Base-by-base conservation (phyloP, 306 rosid genomes). In the Prunus padus region DNA sequence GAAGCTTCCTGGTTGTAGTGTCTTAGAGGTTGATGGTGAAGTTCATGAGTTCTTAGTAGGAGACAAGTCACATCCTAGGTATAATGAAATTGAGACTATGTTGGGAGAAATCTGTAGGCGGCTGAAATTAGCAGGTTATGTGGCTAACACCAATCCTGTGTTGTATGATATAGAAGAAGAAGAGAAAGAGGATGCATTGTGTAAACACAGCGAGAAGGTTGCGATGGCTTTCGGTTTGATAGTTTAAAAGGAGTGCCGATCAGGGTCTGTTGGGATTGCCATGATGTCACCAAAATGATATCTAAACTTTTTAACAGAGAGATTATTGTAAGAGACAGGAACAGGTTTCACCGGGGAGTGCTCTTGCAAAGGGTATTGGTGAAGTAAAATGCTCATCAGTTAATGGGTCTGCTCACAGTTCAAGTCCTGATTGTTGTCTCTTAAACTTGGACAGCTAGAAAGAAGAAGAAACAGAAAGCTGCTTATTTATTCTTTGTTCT, bases 1-100 rank as follows among this genome's bases (percentile, higher is more conserved):
- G 62, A 91, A 90, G 85, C 84, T 75, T 25, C 91, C 93, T 47
- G 91, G 93, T 49, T 90, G 96, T 60, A 88, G 84, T 75, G 91
- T 88, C 59, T 80, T 90, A 46, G 89, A 88, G 78, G 86, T 79
- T 42, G 82, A 82, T 80, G 93, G 93, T 28, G 88, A 86, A 78
- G 87, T 88, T 76, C 87, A 90, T 42, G 96, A 88, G 65, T 90
- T 86, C 79, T 82, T 88, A 55, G 84, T 71, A 22, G 90, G 91
- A 76, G 86, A 88, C 76, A 79, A 85, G 69, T 85, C 93, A 47
- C 87, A 87, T 76, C 84, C 80, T 10, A 79, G 86, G 46, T 84
- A 84, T 37, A 30, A 67, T 4, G 90, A 82, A 68, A 88, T 91
- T n/a, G 79, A 87, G 76, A 75, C 54, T 14, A 87, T 76, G 84